Base-by-base conservation (phyloP, 2,329 filamentous ascomycete species). In the Aureobasidium sp. region DNA sequence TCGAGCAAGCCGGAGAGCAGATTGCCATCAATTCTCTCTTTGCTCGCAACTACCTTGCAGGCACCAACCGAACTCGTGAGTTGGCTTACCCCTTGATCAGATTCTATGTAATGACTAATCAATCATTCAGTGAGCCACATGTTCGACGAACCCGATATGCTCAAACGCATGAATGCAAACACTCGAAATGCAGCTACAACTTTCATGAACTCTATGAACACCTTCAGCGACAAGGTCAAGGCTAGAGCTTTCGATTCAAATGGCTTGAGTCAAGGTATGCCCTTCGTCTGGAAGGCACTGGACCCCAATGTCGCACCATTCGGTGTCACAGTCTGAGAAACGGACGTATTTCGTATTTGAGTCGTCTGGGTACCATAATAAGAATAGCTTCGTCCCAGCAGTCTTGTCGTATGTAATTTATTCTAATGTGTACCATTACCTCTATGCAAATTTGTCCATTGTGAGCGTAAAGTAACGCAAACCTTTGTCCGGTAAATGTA, bases 21-120 rank as follows among this genome's bases (percentile, higher is more conserved):
- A 29, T 56, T 9, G 17, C 12, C 5, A 13, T 56, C 10, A 41
- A 56, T 4, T 27, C 39, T 5, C 39, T 56, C 9, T 56, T 56
- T 27, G n/a, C 52, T 1, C 37, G 52, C 15, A 23, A 56, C 2
- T 56, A 56, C 39, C 9, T 56, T 3, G 52, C 52, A 15, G 52
- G 39, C n/a, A 56, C 52, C 10, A 56, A 56, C 34, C 39, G 52
- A 32, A 56, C 52, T 5, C 9, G 52, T 56, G 34, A 56, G 52
- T 23, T 13, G 20, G 29, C 13, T n/a, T 4, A 26, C 3, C 7
- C 9, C 23, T 20, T 5, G 8, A 9, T 44, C 13, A 12, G 10
- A 5, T 15, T 12, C 13, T 15, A 15, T 20, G 12, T 44, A 34
- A 5, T 34, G 17, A 34, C 10, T 44, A 23, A 2, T 13, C 1